Base-by-base conservation (phyloP, 306 rosid genomes). In the Vigna trinervia region DNA sequence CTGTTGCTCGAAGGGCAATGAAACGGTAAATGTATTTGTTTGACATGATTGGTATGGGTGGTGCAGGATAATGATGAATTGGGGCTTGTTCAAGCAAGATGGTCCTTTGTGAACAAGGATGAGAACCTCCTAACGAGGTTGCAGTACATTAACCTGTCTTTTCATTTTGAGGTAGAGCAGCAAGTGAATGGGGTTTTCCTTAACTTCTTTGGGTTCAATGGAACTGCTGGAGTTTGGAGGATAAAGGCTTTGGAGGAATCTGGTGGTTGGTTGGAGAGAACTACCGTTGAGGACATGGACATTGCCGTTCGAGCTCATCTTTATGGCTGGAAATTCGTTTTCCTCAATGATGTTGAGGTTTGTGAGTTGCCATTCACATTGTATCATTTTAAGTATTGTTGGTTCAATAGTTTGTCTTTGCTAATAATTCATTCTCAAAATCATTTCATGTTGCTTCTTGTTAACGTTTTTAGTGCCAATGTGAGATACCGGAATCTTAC, bases 211-310 rank as follows among this genome's bases (percentile, higher is more conserved):
- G 97, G 98, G 56, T 94, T 94, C 84, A 94, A 94, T 75, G 98
- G 98, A 73, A 94, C 98, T 2, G 98, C 98, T 13, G 98, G 98
- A 51, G 98, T 94, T 62, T 94, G 98, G 98, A 90, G 98, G 69
- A 90, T 92, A 39, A 88, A 89, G 86, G 89, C 98, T 74, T 86
- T 94, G 79, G 96, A 92, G 81, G 97, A 94, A 12, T 68, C 97
- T 14, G 98, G 98, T 70, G 98, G 98, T 57, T 94, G 98, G 98
- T 73, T 94, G 80, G 98, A 94, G 88, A 92, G 98, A 59, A 94
- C 98, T 53, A 94, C 98, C 0, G 97, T 94, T 0, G 98, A 94
- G 85, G 98, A 94, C 85, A 94, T 94, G 98, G 98, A 94, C 71
- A 90, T 94, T 19, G 98, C 98, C 0, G 98, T 94, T 39, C 90